Base-by-base conservation (phyloP, 208 protist species). In the Angomonas ambiguus region DNA sequence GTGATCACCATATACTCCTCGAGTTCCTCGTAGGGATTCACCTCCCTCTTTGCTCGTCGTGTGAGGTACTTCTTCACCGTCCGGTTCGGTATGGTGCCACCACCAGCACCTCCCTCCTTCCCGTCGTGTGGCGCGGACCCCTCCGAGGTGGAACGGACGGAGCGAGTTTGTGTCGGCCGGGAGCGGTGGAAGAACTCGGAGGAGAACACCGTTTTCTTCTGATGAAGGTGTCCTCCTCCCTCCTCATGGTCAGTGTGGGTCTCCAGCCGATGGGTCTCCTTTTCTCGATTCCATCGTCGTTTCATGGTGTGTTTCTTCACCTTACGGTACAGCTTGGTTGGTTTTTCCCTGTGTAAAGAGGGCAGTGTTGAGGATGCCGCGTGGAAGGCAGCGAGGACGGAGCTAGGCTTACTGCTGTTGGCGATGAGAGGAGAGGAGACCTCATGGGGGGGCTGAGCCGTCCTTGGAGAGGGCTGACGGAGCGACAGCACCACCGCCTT, bases 1-100 rank as follows among this genome's bases (percentile, higher is more conserved):
- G 82, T 80, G 41, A 88, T 82, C 13, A 81, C 55, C 85, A 88
- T 92, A 0, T 72, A 72, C 51, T 88, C 82, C 48, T 87, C 85
- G 30, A 82, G 74, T 33, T 74, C 78, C 22, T 69, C 57, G 58
- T 81, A 87, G 20, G 72, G 80, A 35, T 82, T 79, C 25, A 41
- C 53, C 41, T 68, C 24, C 33, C 16, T 45, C 8, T 16, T 45
- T 45, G 8, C 16, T 16, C 16, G 8, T 45, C 16, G 8, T 8
- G 38, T 45, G 11, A 45, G 16, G 38, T 45, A 16, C 16, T 45
- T 45, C 38, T 45, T 45, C 8, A 45, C 16, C 16, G 16, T n/a
- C 16, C 16, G 8, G 16, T 45, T 45, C 8, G 8, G 8, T n/a
- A n/a, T 45, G 16, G 8, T 45, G 16, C 11, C 16, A 8, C 11